A percentile compares a stretch with the other conserved stretches of the same genome.
Conservation (phyloP, 495 filamentous ascomycete genomes). For the Aspergillus nanangensis region DNA sequence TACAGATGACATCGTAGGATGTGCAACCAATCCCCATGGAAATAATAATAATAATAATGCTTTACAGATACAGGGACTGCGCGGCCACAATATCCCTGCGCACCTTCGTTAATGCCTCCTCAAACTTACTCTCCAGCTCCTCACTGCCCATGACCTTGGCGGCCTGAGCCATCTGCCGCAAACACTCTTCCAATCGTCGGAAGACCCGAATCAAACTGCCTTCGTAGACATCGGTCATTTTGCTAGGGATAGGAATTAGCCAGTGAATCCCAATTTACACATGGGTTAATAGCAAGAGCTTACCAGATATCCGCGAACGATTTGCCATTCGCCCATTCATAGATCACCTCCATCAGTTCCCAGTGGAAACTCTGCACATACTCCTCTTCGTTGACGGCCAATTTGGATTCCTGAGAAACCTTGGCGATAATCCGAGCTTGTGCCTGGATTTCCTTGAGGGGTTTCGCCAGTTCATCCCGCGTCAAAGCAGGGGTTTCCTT, state of each 20-base stretch:
- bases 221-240: conserved; percentile 98
- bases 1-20: background rate
- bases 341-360: conserved; percentile 94
- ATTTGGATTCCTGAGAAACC: conserved; percentile 87
- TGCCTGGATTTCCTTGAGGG: conserved; percentile 75
- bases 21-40: background rate
- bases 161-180: conserved; percentile 97
- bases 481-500: conserved; percentile 58
- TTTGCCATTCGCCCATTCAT: conserved; percentile 87
- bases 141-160: conserved; percentile 97
- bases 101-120: conserved; percentile 75
- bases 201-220: conserved; percentile 94
- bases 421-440: conserved; percentile 86
- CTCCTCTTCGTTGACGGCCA: conserved; percentile 86
- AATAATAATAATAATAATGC: conserved; percentile 9
- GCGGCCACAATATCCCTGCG: conserved; percentile 89
- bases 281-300: conserved; percentile 26
- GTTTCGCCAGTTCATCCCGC: conserved; percentile 79
- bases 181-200: conserved; percentile 86
- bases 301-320: conserved; percentile 96
- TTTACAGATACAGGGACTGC: conserved; percentile 81
- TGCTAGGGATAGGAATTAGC: conserved; percentile 52
- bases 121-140: conserved; percentile 86
- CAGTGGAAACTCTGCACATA: conserved; percentile 84
- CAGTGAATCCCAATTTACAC: no score